Evolutionary conservation across 371 early-diverging fungal genomes (phyloP).

Genomic region (Blyttiomyces sp.): DNA sequence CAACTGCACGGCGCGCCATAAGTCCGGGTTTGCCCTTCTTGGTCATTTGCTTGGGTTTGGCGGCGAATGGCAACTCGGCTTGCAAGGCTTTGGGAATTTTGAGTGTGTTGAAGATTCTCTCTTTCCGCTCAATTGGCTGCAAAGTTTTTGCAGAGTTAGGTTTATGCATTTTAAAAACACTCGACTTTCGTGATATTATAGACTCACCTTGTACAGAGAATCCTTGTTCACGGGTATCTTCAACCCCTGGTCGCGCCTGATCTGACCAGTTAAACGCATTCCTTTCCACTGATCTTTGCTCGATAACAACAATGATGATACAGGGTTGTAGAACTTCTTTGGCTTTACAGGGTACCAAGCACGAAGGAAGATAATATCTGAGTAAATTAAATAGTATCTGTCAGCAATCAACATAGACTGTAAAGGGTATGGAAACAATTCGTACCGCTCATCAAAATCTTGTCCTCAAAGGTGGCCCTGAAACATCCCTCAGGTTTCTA

Average conservation of each 20-base stretch:
- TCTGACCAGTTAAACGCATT: constrained; percentile 86
- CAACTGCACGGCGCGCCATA: constrained; percentile 75
- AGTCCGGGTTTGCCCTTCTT: constrained; percentile 50
- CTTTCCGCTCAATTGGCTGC: constrained; percentile 78
- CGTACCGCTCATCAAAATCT: constrained; percentile 80
- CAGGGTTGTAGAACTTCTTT: constrained; percentile 92
- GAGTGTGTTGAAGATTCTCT: constrained; percentile 78
- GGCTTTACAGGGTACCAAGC: constrained; percentile 96
- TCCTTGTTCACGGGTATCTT: constrained; percentile 70
- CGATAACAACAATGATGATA: constrained; percentile 76
- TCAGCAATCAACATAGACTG: not conserved
- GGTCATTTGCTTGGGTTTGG: constrained; percentile 73
- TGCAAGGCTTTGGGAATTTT: constrained; percentile 79
- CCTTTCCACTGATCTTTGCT: constrained; percentile 70
- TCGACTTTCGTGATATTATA: not conserved
- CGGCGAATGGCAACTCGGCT: constrained; percentile 83
- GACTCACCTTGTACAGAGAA: constrained; percentile 70
- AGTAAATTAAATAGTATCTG: constrained; percentile 2
- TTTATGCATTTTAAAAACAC: constrained; percentile 1
- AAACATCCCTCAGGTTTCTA: constrained; percentile 89
- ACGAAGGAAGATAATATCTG: constrained; percentile 96
- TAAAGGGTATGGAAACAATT: not conserved
- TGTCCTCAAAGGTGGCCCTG: constrained; percentile 99
- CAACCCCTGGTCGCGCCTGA: constrained; percentile 72
- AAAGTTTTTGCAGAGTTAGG: too few species aligned